Conservation (phyloP, 106 monocot species). For the Phalaenopsis aphrodite region DNA sequence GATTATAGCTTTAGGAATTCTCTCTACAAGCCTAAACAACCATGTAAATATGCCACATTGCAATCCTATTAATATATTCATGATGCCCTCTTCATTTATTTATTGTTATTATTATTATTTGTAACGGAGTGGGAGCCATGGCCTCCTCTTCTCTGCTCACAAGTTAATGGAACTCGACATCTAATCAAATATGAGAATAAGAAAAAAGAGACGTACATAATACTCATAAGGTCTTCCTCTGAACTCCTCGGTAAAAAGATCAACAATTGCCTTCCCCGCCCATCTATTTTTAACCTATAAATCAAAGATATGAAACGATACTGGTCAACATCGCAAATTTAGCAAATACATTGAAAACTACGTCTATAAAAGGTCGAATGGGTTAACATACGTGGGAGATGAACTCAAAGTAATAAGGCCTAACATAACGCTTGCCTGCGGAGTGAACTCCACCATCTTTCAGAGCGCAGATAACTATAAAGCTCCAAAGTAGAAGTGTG, state of each 20-base stretch:
- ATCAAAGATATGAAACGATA: not conserved
- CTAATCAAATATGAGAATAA: not conserved
- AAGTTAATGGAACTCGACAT: not conserved
- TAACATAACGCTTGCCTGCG: constrained; percentile 77
- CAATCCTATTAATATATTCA: too few relatives aligned
- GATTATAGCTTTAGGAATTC: too few relatives aligned
- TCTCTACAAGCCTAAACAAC: too few relatives aligned
- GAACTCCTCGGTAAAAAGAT: constrained; percentile 89
- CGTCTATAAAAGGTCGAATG: not conserved
- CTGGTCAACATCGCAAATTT: not conserved
- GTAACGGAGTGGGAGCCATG: too few relatives aligned
- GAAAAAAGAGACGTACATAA: constrained; percentile 41
- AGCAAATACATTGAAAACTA: not conserved
- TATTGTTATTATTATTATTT: too few relatives aligned
- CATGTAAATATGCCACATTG: too few relatives aligned
- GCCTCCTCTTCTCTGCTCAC: too few relatives aligned
- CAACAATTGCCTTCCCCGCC: constrained; percentile 87
- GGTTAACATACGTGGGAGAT: constrained; percentile 59
- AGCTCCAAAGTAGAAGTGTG: not conserved
- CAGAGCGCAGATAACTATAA: not conserved
- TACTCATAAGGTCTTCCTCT: constrained; percentile 76
- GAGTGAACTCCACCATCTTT: not conserved
- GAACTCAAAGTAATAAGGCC: constrained; percentile 98
- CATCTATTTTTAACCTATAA: constrained; percentile 86
- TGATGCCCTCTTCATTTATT: too few relatives aligned